A percentile compares a stretch with the other conserved stretches of the same genome.
Evolutionary conservation across 768 basidiomycete genomes (phyloP).

Genomic region (Termitomyces sp.): DNA sequence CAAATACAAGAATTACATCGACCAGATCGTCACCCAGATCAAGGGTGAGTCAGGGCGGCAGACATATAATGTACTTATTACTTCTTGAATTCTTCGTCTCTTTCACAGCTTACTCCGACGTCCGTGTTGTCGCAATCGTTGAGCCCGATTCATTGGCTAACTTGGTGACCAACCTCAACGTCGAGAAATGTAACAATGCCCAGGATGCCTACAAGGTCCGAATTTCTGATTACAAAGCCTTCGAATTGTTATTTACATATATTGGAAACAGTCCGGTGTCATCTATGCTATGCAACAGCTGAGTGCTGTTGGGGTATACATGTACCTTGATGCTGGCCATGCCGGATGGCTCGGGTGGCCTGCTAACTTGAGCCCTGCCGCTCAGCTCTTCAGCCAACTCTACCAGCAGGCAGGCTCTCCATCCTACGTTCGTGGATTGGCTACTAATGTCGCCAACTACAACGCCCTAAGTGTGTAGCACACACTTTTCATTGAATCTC

Average conservation of each 20-base stretch:
- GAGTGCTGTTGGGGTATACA: slow-evolving; percentile 51
- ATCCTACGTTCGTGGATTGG: slow-evolving; percentile 54
- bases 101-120: slow-evolving; percentile 47
- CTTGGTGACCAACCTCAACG: slow-evolving; percentile 64
- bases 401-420: slow-evolving; percentile 51
- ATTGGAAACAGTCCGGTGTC: slow-evolving; percentile 34
- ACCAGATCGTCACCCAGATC: slow-evolving; percentile 56
- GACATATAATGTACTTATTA: background rate
- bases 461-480: slow-evolving; percentile 32
- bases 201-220: slow-evolving; percentile 47
- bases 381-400: slow-evolving; percentile 48
- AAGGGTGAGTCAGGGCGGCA: slow-evolving; percentile 31
- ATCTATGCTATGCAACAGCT: slow-evolving; percentile 58
- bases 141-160: slow-evolving; percentile 69
- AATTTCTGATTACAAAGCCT: background rate
- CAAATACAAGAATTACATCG: slow-evolving; percentile 60
- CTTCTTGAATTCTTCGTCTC: background rate
- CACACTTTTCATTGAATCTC: background rate
- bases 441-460: slow-evolving; percentile 54
- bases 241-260: background rate
- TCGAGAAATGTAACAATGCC: slow-evolving; percentile 54
- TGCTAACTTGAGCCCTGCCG: slow-evolving; percentile 58
- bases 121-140: slow-evolving; percentile 61
- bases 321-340: slow-evolving; percentile 62
- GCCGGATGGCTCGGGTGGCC: slow-evolving; percentile 71